Percentiles rank a stretch among this genome's conserved stretches.
Conservation (phyloP, 73 alveolate genomes). For the Tetrahymena malaccensis region DNA sequence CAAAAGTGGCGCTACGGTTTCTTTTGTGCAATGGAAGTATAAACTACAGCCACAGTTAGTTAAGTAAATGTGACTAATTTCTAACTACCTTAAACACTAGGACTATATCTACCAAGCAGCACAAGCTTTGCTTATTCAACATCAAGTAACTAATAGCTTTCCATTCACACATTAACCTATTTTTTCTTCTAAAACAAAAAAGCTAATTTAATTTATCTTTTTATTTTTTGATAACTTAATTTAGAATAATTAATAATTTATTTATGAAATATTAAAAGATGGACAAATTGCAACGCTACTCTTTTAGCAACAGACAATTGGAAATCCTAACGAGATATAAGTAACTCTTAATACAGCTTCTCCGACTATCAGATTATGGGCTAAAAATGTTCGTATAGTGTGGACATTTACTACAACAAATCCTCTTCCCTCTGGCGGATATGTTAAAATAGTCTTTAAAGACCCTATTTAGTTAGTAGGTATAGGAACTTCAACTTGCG, state of each 20-base stretch:
- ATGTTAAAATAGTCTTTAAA: neutral
- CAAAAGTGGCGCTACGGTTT: neutral
- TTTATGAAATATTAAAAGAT: too few relatives aligned
- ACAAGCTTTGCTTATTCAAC: neutral
- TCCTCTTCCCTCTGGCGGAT: neutral
- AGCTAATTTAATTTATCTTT: too few relatives aligned
- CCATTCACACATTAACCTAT: too few relatives aligned
- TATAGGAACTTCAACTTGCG: neutral
- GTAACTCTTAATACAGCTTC: neutral
- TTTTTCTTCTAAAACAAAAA: too few relatives aligned
- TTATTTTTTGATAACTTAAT: too few relatives aligned
- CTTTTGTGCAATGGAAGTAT: neutral
- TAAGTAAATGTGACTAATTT: neutral
- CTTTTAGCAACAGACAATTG: neutral
- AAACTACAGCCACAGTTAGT: neutral
- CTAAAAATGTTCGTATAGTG: neutral
- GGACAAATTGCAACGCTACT: neutral
- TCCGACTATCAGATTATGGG: neutral
- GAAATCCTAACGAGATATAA: neutral
- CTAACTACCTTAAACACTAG: neutral
- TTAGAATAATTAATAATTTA: too few relatives aligned
- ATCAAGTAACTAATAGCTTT: neutral
- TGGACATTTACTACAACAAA: neutral
- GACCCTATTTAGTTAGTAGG: neutral
- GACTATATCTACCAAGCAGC: neutral